Evolutionary conservation across 1,284 basidiomycete genomes (phyloP).

Genomic region (Boletus smithii): DNA sequence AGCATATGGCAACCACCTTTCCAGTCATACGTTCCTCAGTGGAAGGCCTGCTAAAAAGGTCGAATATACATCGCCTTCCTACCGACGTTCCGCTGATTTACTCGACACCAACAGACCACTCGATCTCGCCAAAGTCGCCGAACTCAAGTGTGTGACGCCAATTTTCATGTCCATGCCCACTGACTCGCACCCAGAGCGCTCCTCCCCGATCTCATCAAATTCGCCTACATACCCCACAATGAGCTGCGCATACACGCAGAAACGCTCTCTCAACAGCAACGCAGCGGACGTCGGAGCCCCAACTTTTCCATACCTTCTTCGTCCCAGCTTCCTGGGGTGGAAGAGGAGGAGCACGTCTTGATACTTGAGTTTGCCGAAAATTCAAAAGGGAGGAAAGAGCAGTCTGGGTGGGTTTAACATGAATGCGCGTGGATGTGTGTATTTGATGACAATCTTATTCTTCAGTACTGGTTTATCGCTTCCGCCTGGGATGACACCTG

Average conservation of each 20-base stretch:
- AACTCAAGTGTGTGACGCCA: slow-evolving; percentile 67
- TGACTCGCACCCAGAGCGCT: slow-evolving; percentile 56
- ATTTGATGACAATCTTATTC: slow-evolving; percentile 4
- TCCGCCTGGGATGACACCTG: slow-evolving; percentile 52
- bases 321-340: slow-evolving; percentile 21
- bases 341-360: slow-evolving; percentile 62
- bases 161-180: background rate
- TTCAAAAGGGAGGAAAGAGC: slow-evolving; percentile 41
- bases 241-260: slow-evolving; percentile 59
- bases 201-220: slow-evolving; percentile 76
- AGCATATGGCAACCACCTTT: slow-evolving; percentile 81
- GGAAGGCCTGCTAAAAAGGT: slow-evolving; percentile 75
- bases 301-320: slow-evolving; percentile 38
- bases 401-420: slow-evolving; percentile 26
- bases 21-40: slow-evolving; percentile 73
- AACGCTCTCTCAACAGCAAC: slow-evolving; percentile 29
- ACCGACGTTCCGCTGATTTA: slow-evolving; percentile 10
- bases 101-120: slow-evolving; percentile 54
- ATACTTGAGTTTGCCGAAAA: slow-evolving; percentile 72
- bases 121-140: slow-evolving; percentile 75
- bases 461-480: slow-evolving; percentile 41
- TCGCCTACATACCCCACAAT: slow-evolving; percentile 75
- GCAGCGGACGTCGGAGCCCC: slow-evolving; percentile 31
- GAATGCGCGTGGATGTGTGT: background rate
- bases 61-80: slow-evolving; percentile 14